These are phyloP conservation scores for Nakazawaea molendinolei DNA, from an alignment of 805 yeast genomes.

Conservation along the genomic window DNA sequence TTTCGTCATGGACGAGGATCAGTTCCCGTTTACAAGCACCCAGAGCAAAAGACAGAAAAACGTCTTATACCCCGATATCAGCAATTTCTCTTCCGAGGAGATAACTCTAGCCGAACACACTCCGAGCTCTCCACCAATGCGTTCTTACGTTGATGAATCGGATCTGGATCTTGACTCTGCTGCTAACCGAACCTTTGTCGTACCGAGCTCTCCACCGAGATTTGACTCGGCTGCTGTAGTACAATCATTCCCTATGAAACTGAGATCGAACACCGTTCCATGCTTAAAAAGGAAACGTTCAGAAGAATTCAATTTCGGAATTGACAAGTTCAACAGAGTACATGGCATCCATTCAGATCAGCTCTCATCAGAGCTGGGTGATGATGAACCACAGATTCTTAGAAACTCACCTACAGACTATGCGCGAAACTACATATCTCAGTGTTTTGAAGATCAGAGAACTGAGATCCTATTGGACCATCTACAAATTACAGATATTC, in stretches of 20 bases:
- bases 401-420: not conserved
- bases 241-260: too few relatives aligned
- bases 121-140: conserved; percentile 27
- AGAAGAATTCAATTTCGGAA: conserved; percentile 35
- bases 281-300: conserved; percentile 1
- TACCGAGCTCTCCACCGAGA: conserved; percentile 19
- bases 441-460: conserved; percentile 40
- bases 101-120: conserved; percentile 30
- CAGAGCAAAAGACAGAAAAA: not conserved
- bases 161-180: conserved; percentile 16
- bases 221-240: not conserved
- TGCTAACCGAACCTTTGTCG: conserved; percentile 11
- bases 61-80: conserved; percentile 7
- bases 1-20: conserved; percentile 2
- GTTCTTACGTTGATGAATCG: conserved; percentile 25
- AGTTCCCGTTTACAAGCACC: conserved; percentile 4
- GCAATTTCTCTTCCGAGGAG: conserved; percentile 13
- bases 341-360: conserved; percentile 24
- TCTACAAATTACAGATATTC: conserved; percentile 39
- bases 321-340: conserved; percentile 39
- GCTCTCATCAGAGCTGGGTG: conserved; percentile 23
- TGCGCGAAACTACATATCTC: conserved; percentile 36
- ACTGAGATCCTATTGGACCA: conserved; percentile 41
- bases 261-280: too few relatives aligned
- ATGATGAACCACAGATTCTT: conserved; percentile 9